These are phyloP conservation scores for Chenopodium suecicum DNA, from an alignment of 148 eudicot genomes.

Conservation along the genomic window DNA sequence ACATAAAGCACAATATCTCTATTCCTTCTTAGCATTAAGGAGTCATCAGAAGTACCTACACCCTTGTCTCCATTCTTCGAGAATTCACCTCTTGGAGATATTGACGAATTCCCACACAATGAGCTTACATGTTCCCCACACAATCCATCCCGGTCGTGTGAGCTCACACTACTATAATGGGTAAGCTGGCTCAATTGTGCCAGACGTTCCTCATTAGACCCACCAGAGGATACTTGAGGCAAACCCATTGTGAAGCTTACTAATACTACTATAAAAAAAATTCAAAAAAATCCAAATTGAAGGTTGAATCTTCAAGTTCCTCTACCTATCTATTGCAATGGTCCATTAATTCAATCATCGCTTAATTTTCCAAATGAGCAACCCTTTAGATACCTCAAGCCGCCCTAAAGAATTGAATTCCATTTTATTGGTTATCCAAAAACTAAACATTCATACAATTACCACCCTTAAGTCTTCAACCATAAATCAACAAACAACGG, in stretches of 20 bases:
- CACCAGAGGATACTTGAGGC: conserved; percentile 56
- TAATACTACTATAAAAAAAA: conserved; percentile 12
- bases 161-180: conserved; percentile 27
- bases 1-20: conserved; percentile 35
- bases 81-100: conserved; percentile 37
- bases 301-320: not conserved
- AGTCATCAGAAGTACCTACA: conserved; percentile 27
- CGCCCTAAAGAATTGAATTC: not conserved
- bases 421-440: not conserved
- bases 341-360: conserved; percentile 1
- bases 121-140: conserved; percentile 19
- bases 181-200: conserved; percentile 30
- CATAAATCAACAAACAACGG: conserved; percentile 13
- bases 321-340: not conserved
- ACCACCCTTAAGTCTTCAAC: conserved; percentile 16
- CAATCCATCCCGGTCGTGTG: conserved; percentile 39
- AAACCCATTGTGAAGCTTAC: conserved; percentile 53
- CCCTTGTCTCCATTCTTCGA: conserved; percentile 12
- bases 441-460: not conserved
- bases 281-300: not conserved
- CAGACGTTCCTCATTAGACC: conserved; percentile 29
- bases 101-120: conserved; percentile 21
- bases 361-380: conserved; percentile 12
- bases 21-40: conserved; percentile 21
- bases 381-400: not conserved